Conservation (phyloP, 192 early-diverging fungal species). For the Coemansia sp. region DNA sequence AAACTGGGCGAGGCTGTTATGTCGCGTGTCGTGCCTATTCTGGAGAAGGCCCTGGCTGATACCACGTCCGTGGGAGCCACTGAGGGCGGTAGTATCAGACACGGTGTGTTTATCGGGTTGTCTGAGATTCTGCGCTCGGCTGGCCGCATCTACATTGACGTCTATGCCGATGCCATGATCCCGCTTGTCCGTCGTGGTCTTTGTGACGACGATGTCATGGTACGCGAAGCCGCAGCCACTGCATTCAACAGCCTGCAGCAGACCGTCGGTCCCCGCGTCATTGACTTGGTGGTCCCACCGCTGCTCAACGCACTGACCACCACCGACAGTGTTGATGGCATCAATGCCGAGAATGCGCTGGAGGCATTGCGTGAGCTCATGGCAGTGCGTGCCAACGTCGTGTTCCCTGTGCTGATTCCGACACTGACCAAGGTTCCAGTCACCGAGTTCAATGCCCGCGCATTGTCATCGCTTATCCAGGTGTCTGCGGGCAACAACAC, state of each 20-base stretch:
- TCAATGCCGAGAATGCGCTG: constrained; percentile 67
- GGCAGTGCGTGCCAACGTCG: constrained; percentile 93
- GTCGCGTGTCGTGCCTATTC: constrained; percentile 84
- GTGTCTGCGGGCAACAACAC: constrained; percentile 70
- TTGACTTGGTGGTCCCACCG: constrained; percentile 91
- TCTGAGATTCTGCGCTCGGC: constrained; percentile 88
- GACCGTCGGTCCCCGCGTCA: constrained; percentile 84
- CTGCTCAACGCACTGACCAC: constrained; percentile 76
- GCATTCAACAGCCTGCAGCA: constrained; percentile 95
- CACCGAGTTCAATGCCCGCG: constrained; percentile 87
- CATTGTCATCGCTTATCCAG: constrained; percentile 82
- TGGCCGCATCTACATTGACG: constrained; percentile 73
- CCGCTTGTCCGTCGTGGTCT: constrained; percentile 82
- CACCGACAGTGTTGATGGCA: constrained; percentile 12
- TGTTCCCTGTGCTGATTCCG: constrained; percentile 98
- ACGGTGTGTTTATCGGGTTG: constrained; percentile 92
- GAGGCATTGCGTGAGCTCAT: constrained; percentile 97
- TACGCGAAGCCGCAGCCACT: constrained; percentile 88
- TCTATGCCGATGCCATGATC: constrained; percentile 83
- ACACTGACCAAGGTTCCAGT: constrained; percentile 88
- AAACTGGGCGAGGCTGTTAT: constrained; percentile 92
- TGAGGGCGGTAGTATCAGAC: constrained; percentile 65
- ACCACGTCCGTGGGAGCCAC: constrained; percentile 21
- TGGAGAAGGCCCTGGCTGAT: constrained; percentile 71
- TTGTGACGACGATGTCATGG: constrained; percentile 78